Conservation (phyloP, 306 rosid species). For the Sphenostylis stenocarpa region DNA sequence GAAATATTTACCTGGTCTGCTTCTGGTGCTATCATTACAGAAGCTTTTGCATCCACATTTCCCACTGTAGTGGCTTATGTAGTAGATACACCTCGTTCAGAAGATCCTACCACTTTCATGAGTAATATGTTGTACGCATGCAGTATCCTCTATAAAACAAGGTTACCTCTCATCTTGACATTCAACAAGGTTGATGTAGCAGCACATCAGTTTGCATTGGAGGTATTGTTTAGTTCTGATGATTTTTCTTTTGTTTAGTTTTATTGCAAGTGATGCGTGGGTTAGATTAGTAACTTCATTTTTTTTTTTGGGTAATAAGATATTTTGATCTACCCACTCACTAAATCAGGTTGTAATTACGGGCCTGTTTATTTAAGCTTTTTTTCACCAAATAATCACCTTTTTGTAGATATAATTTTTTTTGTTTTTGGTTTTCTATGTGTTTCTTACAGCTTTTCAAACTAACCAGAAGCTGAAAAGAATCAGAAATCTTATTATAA, state of each 20-base stretch:
- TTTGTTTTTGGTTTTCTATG: too few species aligned
- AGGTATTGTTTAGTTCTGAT: slow-evolving; percentile 55
- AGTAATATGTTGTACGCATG: slow-evolving; percentile 98
- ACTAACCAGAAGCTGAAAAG: too few species aligned
- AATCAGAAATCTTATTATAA: too few species aligned
- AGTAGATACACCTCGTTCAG: slow-evolving; percentile 85
- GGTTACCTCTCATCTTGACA: slow-evolving; percentile 84
- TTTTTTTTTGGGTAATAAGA: background rate
- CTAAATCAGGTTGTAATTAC: background rate
- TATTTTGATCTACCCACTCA: background rate
- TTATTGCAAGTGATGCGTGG: background rate
- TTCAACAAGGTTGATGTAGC: slow-evolving; percentile 88
- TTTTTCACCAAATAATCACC: too few species aligned
- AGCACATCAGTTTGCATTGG: slow-evolving; percentile 82
- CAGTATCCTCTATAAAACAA: slow-evolving; percentile 87
- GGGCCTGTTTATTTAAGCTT: too few species aligned
- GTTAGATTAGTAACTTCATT: slow-evolving; percentile 8
- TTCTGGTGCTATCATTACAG: slow-evolving; percentile 94
- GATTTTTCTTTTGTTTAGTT: background rate
- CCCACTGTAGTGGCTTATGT: slow-evolving; percentile 85
- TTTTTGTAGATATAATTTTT: too few species aligned
- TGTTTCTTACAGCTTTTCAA: too few species aligned
- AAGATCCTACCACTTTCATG: slow-evolving; percentile 86
- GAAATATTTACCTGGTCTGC: slow-evolving; percentile 99
- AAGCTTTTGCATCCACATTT: slow-evolving; percentile 98